Conservation (phyloP, 305 asterid species). For the Fraxinus greggii region DNA sequence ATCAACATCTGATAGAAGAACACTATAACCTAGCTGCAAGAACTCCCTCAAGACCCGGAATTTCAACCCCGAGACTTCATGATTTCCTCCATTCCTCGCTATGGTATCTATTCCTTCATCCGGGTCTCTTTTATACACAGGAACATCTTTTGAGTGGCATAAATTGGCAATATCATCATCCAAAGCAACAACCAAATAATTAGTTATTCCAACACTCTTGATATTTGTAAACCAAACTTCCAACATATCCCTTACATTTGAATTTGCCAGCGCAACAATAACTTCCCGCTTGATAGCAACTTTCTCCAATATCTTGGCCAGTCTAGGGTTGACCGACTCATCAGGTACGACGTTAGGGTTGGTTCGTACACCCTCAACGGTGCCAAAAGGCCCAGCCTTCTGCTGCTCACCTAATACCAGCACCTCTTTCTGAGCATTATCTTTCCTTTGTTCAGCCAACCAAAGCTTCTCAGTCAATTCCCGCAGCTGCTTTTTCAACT, state of each 20-base stretch:
- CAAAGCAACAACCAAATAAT: constrained; percentile 57
- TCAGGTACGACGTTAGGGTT: constrained; percentile 42
- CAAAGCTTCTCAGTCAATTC: constrained; percentile 41
- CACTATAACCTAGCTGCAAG: neutral
- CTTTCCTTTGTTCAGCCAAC: constrained; percentile 48
- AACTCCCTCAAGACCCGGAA: constrained; percentile 2
- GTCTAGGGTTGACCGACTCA: constrained; percentile 46
- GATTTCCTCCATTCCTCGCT: neutral
- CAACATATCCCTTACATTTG: constrained; percentile 42
- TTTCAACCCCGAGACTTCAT: neutral
- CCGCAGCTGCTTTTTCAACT: constrained; percentile 38
- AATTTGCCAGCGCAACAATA: constrained; percentile 54
- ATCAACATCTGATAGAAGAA: neutral
- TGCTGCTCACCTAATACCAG: constrained; percentile 38
- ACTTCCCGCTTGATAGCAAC: constrained; percentile 48
- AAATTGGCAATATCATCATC: constrained; percentile 31
- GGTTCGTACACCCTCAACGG: constrained; percentile 43
- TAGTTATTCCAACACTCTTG: constrained; percentile 47
- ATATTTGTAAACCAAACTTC: constrained; percentile 50
- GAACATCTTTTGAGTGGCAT: neutral
- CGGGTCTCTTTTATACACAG: neutral
- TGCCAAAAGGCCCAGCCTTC: constrained; percentile 46
- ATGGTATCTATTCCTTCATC: neutral
- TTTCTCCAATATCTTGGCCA: constrained; percentile 42
- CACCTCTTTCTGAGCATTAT: constrained; percentile 38